Percentiles rank a stretch among this genome's conserved stretches.
These are phyloP conservation scores for Cicer judaicum DNA, from an alignment of 306 rosid genomes.

Conservation along the genomic window DNA sequence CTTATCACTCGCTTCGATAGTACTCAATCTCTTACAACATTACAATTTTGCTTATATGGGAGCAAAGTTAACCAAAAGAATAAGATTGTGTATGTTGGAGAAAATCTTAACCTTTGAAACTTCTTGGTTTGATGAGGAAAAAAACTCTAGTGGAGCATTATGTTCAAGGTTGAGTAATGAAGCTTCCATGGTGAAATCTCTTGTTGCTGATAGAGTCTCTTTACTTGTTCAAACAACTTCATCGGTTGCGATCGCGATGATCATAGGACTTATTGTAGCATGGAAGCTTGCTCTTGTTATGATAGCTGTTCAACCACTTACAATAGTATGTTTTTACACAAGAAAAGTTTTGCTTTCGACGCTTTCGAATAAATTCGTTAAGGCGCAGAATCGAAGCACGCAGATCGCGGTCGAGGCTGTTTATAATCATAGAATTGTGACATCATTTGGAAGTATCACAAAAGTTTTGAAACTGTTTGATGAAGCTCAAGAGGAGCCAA, in stretches of 20 bases:
- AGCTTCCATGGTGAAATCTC: slow-evolving; percentile 91
- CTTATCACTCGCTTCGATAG: slow-evolving; percentile 74
- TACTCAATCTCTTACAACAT: slow-evolving; percentile 81
- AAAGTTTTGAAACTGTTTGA: slow-evolving; percentile 73
- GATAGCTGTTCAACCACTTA: slow-evolving; percentile 87
- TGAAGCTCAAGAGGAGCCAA: slow-evolving; percentile 81
- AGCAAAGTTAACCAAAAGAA: slow-evolving; percentile 72
- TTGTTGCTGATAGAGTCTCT: slow-evolving; percentile 82
- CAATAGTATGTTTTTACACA: slow-evolving; percentile 86
- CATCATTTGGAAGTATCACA: slow-evolving; percentile 70
- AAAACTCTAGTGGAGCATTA: slow-evolving; percentile 83
- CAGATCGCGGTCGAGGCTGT: slow-evolving; percentile 95
- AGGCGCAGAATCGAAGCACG: slow-evolving; percentile 86
- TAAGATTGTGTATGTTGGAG: slow-evolving; percentile 72
- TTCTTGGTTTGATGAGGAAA: slow-evolving; percentile 92
- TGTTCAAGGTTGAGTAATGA: slow-evolving; percentile 89
- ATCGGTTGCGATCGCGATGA: slow-evolving; percentile 86
- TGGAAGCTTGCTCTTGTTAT: slow-evolving; percentile 94
- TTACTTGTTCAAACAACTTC: slow-evolving; percentile 85
- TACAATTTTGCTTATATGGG: slow-evolving; percentile 92
- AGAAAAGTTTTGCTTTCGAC: slow-evolving; percentile 81
- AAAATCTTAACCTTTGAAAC: slow-evolving; percentile 86
- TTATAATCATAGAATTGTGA: slow-evolving; percentile 83
- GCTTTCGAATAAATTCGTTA: slow-evolving; percentile 67
- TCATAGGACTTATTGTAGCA: slow-evolving; percentile 81